phyloP scores from a whole-genome alignment of 305 asterid species.

The Salvia sclarea region DNA sequence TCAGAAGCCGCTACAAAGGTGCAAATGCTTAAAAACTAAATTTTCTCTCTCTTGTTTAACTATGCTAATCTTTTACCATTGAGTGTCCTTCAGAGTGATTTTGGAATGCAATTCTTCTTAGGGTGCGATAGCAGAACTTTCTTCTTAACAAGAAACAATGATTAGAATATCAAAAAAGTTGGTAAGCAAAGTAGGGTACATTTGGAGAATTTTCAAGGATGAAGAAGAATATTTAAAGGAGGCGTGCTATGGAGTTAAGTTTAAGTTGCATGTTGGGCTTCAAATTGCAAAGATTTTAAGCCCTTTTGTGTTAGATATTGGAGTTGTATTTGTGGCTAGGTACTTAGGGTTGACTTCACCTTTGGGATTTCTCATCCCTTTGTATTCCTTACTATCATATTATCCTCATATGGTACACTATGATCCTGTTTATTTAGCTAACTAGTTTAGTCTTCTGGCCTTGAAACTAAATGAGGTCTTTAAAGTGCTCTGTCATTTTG shows the following conservation, averaged over 20 bases:
- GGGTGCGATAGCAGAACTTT: neutral
- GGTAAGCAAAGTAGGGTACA: neutral
- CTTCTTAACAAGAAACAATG: neutral
- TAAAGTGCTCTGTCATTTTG: neutral
- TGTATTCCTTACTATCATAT: neutral
- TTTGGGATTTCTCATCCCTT: neutral
- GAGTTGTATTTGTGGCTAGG: neutral
- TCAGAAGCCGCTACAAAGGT: constrained; percentile 83
- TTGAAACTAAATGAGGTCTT: constrained; percentile 25
- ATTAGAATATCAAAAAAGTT: neutral
- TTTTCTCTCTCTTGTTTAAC: constrained; percentile 25
- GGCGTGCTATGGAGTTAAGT: neutral
- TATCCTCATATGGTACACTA: constrained; percentile 1
- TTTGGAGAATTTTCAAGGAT: neutral
- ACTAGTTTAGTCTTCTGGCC: constrained; percentile 13
- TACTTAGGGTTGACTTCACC: neutral
- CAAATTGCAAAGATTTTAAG: neutral
- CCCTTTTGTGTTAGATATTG: neutral
- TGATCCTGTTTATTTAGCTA: constrained; percentile 17
- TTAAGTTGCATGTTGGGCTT: neutral
- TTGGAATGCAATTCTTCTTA: constrained; percentile 13
- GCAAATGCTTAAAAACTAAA: constrained; percentile 7
- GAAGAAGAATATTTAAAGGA: neutral
- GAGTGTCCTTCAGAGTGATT: constrained; percentile 19
- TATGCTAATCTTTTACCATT: constrained; percentile 16